Base-by-base conservation (phyloP, 2,329 filamentous ascomycete species). In the Arthrobotrys sinensis region DNA sequence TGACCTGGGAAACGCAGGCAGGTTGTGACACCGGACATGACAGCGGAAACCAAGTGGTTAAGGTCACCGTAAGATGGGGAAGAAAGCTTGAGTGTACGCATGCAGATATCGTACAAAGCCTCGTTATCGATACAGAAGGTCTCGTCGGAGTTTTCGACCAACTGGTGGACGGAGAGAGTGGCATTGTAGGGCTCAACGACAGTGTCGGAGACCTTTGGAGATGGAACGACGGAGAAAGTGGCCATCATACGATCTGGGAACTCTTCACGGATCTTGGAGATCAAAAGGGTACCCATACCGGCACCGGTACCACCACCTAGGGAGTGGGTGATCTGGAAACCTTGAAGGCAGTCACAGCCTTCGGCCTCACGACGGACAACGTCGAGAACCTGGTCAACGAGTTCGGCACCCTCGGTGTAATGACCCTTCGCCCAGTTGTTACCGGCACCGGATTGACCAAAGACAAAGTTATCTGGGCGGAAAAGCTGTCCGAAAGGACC, bases 351-450 rank as follows among this genome's bases (percentile, higher is more conserved):
- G 90, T 99, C 96, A 85, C 96, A 98, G 86, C 93, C 93, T 88
- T 99, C 96, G 82, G 96, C 95, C 90, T 99, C 96, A 84, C 96
- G 95, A 85, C 96, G 96, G 85, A 99, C 95, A 82, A 99, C 96
- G 85, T 98, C 96, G 83, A 99, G 91, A 83, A 99, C 96, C 85
- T 97, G 90, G 89, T 99, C 96, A 83, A 99, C 96, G 81, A 98
- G 91, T 89, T 99, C 96, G 83, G 96, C 96, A 91, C 96, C 96
- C 89, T 99, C 96, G 82, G 96, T 99, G 91, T 99, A 99, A 87
- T 99, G 96, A 88, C 96, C 96, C 92, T 98, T 99, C 87, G 96
- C 96, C 96, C 96, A 99, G 91, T 98, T 98, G 93, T 99, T 99
- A 88, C 96, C 96, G 86, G 96, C 96, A 90, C 96, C 95, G 84